These are phyloP conservation scores for Emergomyces pasteurianus DNA, from an alignment of 2,329 filamentous ascomycete genomes.

Conservation along the genomic window DNA sequence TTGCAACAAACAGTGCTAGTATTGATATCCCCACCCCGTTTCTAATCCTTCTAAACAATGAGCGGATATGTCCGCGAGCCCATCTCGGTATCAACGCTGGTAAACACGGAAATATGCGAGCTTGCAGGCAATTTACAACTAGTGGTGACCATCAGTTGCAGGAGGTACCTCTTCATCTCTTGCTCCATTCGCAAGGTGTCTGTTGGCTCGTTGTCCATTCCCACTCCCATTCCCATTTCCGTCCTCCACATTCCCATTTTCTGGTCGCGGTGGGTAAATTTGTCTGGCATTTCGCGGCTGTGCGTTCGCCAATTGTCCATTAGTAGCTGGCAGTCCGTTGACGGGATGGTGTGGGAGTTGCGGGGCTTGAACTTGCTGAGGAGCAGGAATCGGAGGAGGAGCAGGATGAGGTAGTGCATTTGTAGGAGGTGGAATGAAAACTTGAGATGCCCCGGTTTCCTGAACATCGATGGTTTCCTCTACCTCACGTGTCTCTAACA, in stretches of 20 bases:
- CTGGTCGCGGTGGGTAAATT: not conserved
- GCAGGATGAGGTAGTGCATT: not conserved
- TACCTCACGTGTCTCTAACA: conserved; percentile 12
- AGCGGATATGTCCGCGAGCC: not conserved
- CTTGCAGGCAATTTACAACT: not conserved
- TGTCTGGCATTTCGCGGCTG: not conserved
- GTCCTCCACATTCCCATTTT: not conserved
- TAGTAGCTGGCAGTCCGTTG: not conserved
- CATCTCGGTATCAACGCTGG: not conserved
- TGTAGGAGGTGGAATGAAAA: not conserved
- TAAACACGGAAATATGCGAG: not conserved
- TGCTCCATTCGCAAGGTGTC: not conserved
- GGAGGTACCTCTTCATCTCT: not conserved
- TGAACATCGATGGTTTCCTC: conserved; percentile 9
- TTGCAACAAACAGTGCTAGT: not conserved
- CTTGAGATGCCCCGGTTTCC: not conserved
- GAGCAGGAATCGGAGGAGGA: not conserved
- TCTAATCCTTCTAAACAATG: not conserved
- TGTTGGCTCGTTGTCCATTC: not conserved
- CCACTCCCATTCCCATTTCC: not conserved
- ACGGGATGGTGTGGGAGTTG: not conserved
- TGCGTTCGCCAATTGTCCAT: not conserved
- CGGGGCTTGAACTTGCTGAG: not conserved
- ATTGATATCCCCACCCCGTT: not conserved
- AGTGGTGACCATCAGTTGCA: not conserved